Evolutionary conservation across 805 yeast genomes (phyloP).

Genomic region (Teunomyces kruisii): DNA sequence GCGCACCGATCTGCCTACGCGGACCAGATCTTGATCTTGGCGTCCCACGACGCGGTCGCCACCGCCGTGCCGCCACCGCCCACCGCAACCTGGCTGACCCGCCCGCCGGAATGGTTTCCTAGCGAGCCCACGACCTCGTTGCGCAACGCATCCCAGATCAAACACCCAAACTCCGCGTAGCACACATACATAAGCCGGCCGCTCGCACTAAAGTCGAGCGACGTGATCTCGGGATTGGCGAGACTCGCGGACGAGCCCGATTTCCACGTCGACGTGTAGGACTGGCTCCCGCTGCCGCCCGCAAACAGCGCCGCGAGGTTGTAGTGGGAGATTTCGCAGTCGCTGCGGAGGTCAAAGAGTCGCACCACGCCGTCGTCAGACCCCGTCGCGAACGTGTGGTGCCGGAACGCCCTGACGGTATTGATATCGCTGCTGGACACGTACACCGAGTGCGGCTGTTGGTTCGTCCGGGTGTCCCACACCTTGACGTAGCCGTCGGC

Average conservation of each 20-base stretch:
- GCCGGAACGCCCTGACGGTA: constrained; percentile 47
- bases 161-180: constrained; percentile 72
- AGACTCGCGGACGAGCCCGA: constrained; percentile 18
- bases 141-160: constrained; percentile 74
- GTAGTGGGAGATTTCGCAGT: constrained; percentile 62
- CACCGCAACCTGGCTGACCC: constrained; percentile 61
- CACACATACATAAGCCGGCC: constrained; percentile 76
- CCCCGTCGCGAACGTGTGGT: constrained; percentile 69
- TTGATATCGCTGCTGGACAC: constrained; percentile 67
- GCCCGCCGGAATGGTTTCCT: constrained; percentile 58
- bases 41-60: constrained; percentile 80
- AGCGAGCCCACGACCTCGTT: constrained; percentile 64
- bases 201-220: constrained; percentile 69
- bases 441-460: constrained; percentile 49
- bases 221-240: constrained; percentile 67
- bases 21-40: constrained; percentile 65
- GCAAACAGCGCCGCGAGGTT: constrained; percentile 17
- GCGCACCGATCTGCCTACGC: too few relatives aligned
- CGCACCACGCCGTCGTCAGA: constrained; percentile 75
- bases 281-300: neutral
- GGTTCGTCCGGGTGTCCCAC: constrained; percentile 28
- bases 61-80: constrained; percentile 76
- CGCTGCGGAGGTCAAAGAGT: constrained; percentile 74
- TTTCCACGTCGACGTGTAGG: too few relatives aligned
- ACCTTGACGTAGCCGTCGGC: constrained; percentile 63